Evolutionary conservation across 176 grass and related monocot genomes (phyloP), one percentile per base, ranked within the genome.

Genomic region (Dactylis glomerata): DNA sequence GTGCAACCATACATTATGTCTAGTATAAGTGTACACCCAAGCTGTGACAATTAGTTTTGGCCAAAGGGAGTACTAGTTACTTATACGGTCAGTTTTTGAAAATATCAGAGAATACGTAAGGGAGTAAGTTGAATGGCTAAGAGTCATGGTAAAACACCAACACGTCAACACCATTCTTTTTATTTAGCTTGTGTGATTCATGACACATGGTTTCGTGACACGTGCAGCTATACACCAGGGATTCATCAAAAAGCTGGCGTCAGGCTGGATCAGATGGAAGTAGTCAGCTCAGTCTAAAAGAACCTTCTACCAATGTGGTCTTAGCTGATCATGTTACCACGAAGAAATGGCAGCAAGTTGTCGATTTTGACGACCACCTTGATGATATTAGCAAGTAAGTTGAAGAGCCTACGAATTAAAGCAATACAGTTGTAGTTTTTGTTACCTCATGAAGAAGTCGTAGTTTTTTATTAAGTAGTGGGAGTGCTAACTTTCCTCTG

Each of bases 371-470:
- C 11, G 96, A 99, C 62, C 96, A 99, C 85, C 91, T 99, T 24
- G 88, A 96, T 92, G 96, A 99, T 82, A 96, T 99, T 61, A 96
- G 96, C 96, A 99, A 91, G 96, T 99, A 90, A 86, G 93, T 75
- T 74, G 17, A 32, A 50, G 33, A 46, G 16, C 15, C 10, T 5
- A 17, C 24, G 54, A 41, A 3, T 45, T 32, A 15, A 69, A 30
- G 10, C 13, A 36, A 77, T 62, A 15, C 22, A 55, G 32, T 61
- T 61, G 5, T 8, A n/a, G 65, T 52, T 36, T 68, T 49, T 32
- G 6, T 22, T 36, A 36, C 30, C 38, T n/a, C 37, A 71, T n/a
- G 10, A 27, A 71, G 68, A 27, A 44, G 38, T 71, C 5, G 3
- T 7, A 3, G 1, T 44, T 69, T 5, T 38, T 49, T 47, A 38